Evolutionary conservation across 2,329 filamentous ascomycete species (phyloP).

Genomic region (Scopulariopsis brevicaulis): DNA sequence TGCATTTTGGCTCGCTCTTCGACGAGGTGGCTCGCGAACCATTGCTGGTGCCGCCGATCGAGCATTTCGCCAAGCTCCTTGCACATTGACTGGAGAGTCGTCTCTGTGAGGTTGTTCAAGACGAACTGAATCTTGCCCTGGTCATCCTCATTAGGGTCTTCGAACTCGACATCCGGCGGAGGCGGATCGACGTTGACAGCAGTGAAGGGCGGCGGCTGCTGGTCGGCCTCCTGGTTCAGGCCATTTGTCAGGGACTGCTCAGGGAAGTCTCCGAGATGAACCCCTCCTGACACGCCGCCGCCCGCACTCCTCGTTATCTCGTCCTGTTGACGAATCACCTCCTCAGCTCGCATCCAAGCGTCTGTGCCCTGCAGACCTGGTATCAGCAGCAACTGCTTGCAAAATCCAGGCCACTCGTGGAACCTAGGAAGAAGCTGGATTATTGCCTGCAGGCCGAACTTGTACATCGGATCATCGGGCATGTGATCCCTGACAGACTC

Average conservation of each 20-base stretch:
- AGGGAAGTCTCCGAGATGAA: constrained; percentile 55
- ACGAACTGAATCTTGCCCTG: constrained; percentile 94
- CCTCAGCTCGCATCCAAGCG: constrained; percentile 71
- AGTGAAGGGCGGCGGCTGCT: constrained; percentile 59
- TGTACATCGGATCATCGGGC: constrained; percentile 87
- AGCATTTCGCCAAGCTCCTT: constrained; percentile 69
- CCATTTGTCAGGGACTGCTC: constrained; percentile 38
- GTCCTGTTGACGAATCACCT: constrained; percentile 60
- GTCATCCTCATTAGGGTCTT: constrained; percentile 73
- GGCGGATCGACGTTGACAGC: constrained; percentile 68
- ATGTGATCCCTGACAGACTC: constrained; percentile 82
- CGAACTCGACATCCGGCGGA: constrained; percentile 50
- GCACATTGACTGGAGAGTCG: constrained; percentile 77
- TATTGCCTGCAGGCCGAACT: constrained; percentile 90
- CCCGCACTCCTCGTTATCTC: constrained; percentile 46
- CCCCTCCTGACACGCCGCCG: constrained; percentile 28
- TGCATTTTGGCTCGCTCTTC: constrained; percentile 96
- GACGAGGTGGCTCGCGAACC: constrained; percentile 92
- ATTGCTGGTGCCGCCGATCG: constrained; percentile 75
- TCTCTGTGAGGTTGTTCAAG: constrained; percentile 89
- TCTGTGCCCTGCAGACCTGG: constrained; percentile 75
- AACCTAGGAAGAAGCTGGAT: constrained; percentile 78
- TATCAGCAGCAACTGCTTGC: constrained; percentile 72
- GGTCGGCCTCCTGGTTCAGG: constrained; percentile 29
- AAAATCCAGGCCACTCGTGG: constrained; percentile 92